These are phyloP conservation scores for Claviceps cyperi DNA, from an alignment of 2,329 filamentous ascomycete genomes.

Conservation along the genomic window DNA sequence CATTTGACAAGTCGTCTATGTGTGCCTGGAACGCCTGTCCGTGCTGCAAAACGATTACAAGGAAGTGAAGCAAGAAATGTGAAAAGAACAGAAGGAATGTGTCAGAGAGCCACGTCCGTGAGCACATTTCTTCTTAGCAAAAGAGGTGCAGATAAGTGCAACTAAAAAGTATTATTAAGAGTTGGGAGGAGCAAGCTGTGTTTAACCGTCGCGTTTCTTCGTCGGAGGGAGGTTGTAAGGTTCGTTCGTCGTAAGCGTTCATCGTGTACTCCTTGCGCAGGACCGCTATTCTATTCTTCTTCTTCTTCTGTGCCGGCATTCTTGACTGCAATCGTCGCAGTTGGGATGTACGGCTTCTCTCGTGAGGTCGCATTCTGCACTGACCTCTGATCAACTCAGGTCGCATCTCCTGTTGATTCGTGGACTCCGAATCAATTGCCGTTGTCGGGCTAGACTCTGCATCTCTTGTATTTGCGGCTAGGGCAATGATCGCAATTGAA, in stretches of 20 bases:
- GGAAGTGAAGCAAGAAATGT: background rate
- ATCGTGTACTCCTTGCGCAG: background rate
- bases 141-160: background rate
- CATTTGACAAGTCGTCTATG: background rate
- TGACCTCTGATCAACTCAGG: no score
- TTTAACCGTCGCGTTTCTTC: conserved; percentile 4
- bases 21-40: conserved; percentile 2
- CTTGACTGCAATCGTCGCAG: background rate
- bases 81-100: background rate
- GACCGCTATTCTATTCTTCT: background rate
- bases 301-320: background rate
- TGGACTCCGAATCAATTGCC: no score
- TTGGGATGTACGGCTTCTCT: no score
- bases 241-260: conserved; percentile 1
- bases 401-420: no score
- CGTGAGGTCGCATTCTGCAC: no score
- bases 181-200: background rate
- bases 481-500: background rate
- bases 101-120: background rate
- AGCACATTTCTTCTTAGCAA: background rate
- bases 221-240: background rate
- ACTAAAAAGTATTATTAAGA: background rate
- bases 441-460: background rate
- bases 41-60: conserved; percentile 1
- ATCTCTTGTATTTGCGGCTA: background rate